Base-by-base conservation (phyloP, 176 grass and related monocot genomes). In the Alloteropsis semialata region DNA sequence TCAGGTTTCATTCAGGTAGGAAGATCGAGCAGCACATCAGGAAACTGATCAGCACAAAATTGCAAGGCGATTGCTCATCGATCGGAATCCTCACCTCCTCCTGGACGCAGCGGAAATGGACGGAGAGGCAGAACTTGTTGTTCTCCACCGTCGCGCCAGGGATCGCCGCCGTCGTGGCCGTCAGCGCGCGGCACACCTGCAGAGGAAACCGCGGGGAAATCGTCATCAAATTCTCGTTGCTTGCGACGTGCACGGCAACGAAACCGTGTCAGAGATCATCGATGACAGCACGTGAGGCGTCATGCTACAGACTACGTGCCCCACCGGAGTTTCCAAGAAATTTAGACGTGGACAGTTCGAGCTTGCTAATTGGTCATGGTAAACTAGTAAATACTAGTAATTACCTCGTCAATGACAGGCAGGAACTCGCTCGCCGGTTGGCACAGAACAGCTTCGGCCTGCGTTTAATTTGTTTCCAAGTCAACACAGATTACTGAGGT, bases 111-210 rank as follows among this genome's bases (percentile, higher is more conserved):
- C 95, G 92, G 78, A 87, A 97, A 33, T 97, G 92, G 37, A 97
- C 95, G 11, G 95, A 93, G 37, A 92, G 81, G 81, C 95, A 97
- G 19, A 95, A 97, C 79, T 97, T 97, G 55, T 97, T 95, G 75
- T 93, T 87, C 84, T 97, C 95, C 70, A 97, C 88, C 84, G 1
- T 87, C 0, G 95, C 90, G 0, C 95, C 95, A 0, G 75, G 84
- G 46, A 91, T 93, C n/a, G 86, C 71, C 58, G 77, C 83, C 61
- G 72, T 91, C 81, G 69, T 89, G 25, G 60, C 92, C 33, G 84
- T 79, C 86, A 97, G 74, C 45, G 19, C 7, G 69, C 76, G 78
- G 41, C 84, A 87, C 68, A 92, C 91, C 95, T 97, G 78, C 60
- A 34, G 6, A 32, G 42, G 1, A 82, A 74, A 53, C 53, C 22